Evolutionary conservation across 169 alveolate genomes (phyloP).

Genomic region (Babesia ovis): DNA sequence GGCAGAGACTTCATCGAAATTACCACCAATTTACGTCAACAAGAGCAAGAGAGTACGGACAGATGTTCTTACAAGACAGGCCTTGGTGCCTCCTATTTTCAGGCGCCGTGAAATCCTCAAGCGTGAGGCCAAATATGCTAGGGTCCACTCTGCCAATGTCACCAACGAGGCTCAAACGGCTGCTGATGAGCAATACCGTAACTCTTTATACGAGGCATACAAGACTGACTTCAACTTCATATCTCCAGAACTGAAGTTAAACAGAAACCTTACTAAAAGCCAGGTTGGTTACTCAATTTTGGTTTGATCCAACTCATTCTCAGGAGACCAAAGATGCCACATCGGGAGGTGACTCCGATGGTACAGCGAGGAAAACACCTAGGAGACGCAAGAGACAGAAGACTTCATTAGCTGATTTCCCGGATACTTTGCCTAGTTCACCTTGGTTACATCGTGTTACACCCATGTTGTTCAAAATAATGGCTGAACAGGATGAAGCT

Average conservation of each 20-base stretch:
- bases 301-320: too few relatives aligned
- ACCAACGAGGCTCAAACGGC: constrained; percentile 18
- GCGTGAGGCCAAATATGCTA: constrained; percentile 24
- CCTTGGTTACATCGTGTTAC: constrained; percentile 29
- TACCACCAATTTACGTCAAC: constrained; percentile 36
- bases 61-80: constrained; percentile 62
- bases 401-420: not conserved
- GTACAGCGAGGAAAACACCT: not conserved
- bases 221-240: constrained; percentile 45
- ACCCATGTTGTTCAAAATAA: constrained; percentile 2
- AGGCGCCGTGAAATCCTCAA: constrained; percentile 22
- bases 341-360: not conserved
- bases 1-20: constrained; percentile 16
- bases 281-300: constrained; percentile 4
- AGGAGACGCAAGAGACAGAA: constrained; percentile 7
- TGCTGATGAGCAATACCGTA: constrained; percentile 3
- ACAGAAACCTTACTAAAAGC: not conserved
- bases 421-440: constrained; percentile 14
- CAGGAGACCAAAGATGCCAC: not conserved
- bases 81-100: constrained; percentile 62
- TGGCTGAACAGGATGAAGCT: not conserved
- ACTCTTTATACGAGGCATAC: constrained; percentile 28
- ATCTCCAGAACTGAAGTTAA: constrained; percentile 44
- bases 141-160: constrained; percentile 2
- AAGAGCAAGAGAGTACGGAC: constrained; percentile 36